Evolutionary conservation across 352 stramenopile genomes (phyloP).

Genomic region (Pythium brassicae): DNA sequence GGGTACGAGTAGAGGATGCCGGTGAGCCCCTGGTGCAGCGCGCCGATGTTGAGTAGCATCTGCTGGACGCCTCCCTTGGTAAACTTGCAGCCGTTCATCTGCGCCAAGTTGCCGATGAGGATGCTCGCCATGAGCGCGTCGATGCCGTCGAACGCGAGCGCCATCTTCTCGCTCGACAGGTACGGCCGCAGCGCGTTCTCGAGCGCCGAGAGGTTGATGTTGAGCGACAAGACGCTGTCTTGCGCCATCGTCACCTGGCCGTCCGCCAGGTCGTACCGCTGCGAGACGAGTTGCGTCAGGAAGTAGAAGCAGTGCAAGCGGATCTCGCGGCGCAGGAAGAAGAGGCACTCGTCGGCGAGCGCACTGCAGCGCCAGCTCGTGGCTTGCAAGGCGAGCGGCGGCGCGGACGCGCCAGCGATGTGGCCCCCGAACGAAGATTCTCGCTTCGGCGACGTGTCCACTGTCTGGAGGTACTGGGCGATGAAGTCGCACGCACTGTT

Average conservation of each 20-base stretch:
- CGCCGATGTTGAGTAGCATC: constrained; percentile 74
- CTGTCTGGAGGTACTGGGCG: constrained; percentile 39
- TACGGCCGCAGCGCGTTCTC: constrained; percentile 75
- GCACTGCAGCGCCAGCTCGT: constrained; percentile 70
- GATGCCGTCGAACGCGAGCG: constrained; percentile 66
- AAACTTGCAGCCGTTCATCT: constrained; percentile 61
- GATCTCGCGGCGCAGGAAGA: constrained; percentile 75
- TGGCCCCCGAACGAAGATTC: constrained; percentile 8
- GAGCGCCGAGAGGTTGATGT: constrained; percentile 71
- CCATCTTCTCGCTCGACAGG: constrained; percentile 69
- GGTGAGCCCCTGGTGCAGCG: constrained; percentile 71
- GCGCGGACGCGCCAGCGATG: constrained; percentile 10
- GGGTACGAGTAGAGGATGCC: constrained; percentile 73
- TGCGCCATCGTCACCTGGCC: constrained; percentile 62
- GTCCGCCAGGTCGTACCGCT: constrained; percentile 56
- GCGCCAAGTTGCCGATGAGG: constrained; percentile 55
- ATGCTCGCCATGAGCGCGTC: constrained; percentile 57
- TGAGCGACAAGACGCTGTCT: constrained; percentile 65
- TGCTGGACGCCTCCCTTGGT: constrained; percentile 70
- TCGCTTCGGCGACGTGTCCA: background rate
- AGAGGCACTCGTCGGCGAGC: constrained; percentile 69
- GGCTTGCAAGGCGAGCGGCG: constrained; percentile 36
- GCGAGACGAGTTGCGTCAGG: constrained; percentile 65
- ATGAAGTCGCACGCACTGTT: constrained; percentile 74
- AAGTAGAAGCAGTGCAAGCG: constrained; percentile 76